Evolutionary conservation across 306 rosid genomes (phyloP).

Genomic region (Acacia melanoxylon): DNA sequence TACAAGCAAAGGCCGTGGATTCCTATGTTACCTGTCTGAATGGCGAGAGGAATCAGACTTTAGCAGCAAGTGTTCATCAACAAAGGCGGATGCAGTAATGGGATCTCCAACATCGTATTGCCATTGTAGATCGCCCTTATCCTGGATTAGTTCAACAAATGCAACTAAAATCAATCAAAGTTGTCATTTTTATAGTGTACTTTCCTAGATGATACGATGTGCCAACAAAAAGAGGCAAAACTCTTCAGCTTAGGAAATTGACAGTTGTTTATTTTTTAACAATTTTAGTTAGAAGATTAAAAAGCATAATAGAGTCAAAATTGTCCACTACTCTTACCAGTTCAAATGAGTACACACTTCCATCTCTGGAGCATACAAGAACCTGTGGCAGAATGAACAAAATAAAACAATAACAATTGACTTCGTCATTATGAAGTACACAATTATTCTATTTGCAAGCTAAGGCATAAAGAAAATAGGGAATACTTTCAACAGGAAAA

Average conservation of each 20-base stretch:
- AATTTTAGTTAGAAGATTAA: not conserved
- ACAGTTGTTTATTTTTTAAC: not conserved
- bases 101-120: constrained; percentile 74
- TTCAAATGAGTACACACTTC: constrained; percentile 70
- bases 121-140: constrained; percentile 68
- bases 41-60: constrained; percentile 38
- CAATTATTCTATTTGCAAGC: not conserved
- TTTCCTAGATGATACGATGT: not conserved
- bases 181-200: not conserved
- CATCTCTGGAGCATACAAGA: constrained; percentile 78
- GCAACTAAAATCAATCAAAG: constrained; percentile 8
- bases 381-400: constrained; percentile 47
- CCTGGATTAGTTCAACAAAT: constrained; percentile 48
- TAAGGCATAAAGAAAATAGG: not conserved
- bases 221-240: constrained; percentile 15
- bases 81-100: constrained; percentile 79
- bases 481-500: not conserved
- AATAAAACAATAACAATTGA: constrained; percentile 8
- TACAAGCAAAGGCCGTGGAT: no score
- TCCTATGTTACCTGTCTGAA: constrained; percentile 52
- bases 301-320: not conserved
- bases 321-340: constrained; percentile 45
- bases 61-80: constrained; percentile 68
- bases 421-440: not conserved
- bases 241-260: not conserved